A percentile compares a stretch with the other conserved stretches of the same genome.
Conservation (phyloP, 306 rosid genomes). For the Aeschynomene evenia region DNA sequence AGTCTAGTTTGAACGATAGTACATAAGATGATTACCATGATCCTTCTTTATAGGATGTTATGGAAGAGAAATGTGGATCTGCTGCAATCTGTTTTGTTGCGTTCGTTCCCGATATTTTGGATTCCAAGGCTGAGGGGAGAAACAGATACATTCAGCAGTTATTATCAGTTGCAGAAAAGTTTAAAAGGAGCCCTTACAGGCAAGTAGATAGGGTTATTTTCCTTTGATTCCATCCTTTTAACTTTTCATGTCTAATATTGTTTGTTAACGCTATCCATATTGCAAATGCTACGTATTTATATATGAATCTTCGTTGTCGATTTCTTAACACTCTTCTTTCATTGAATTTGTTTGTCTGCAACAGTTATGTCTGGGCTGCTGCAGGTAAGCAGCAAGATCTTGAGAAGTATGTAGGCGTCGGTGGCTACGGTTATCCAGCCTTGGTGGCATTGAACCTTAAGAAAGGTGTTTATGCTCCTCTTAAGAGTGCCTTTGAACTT, state of each 20-base stretch:
- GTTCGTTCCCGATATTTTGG: conserved; percentile 96
- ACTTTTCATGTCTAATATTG: background rate
- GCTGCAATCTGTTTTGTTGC: conserved; percentile 96
- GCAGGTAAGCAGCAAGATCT: conserved; percentile 93
- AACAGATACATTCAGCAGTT: conserved; percentile 75
- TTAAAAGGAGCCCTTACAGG: conserved; percentile 93
- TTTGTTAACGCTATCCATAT: background rate
- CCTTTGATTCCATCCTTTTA: background rate
- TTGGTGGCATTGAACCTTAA: conserved; percentile 85
- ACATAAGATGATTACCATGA: conserved; percentile 10
- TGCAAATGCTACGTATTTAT: background rate
- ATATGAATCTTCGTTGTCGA: background rate
- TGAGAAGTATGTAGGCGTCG: conserved; percentile 86
- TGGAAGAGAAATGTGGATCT: conserved; percentile 94
- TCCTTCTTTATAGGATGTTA: conserved; percentile 54
- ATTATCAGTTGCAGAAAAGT: conserved; percentile 87
- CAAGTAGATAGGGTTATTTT: conserved; percentile 25
- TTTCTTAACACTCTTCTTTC: background rate
- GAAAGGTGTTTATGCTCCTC: conserved; percentile 92
- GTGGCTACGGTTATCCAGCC: conserved; percentile 99
- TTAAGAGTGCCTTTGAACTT: conserved; percentile 91
- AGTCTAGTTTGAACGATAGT: background rate
- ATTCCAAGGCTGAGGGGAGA: conserved; percentile 96
- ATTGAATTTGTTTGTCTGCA: conserved; percentile 1
- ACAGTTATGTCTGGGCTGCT: conserved; percentile 91